Base-by-base conservation (phyloP, 345 rosid genomes). In the Aurinia saxatilis region DNA sequence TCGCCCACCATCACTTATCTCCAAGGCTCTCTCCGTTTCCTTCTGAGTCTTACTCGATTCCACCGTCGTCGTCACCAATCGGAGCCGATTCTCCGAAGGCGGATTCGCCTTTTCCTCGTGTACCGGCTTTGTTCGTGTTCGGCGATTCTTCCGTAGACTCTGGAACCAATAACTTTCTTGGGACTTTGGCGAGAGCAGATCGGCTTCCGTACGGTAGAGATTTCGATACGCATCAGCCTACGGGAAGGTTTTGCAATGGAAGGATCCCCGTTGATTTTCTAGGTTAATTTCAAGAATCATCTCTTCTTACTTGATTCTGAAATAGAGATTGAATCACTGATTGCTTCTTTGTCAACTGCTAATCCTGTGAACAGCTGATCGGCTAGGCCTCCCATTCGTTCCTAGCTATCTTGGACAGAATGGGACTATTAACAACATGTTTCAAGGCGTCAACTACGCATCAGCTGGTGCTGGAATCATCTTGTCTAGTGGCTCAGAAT, bases 151-250 rank as follows among this genome's bases (percentile, higher is more conserved):
- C 98, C 1, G 93, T 85, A 0, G 97, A 92, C 56, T 77, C 83
- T 33, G 97, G 96, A 60, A 89, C 85, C 41, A 89, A 87, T 59
- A 92, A 89, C 66, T 89, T 68, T 64, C 85, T 92, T 0, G 96
- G 86, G n/a, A 89, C 98, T n/a, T 74, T 92, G 14, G 96, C 95
- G 15, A 77, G 95, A 18, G 98, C 96, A 1, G 90, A 89, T 66
- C 93, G 81, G 15, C 93, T 77, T 68, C 98, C 95, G 12, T 92
- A 92, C 29, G 98, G 98, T 23, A 80, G 95, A 57, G 98, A 92
- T 78, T 92, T 92, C 42, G 95, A 89, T 25, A 82, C 95, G 21
- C 95, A 80, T 51, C 55, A 25, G 10, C 90, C 98, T 15, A 92
- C 98, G 2, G 95, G 98, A 13, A 80, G 97, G 70, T 92, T 92